Base-by-base conservation (phyloP, 2,329 filamentous ascomycete genomes). In the Epichloe aotearoae region DNA sequence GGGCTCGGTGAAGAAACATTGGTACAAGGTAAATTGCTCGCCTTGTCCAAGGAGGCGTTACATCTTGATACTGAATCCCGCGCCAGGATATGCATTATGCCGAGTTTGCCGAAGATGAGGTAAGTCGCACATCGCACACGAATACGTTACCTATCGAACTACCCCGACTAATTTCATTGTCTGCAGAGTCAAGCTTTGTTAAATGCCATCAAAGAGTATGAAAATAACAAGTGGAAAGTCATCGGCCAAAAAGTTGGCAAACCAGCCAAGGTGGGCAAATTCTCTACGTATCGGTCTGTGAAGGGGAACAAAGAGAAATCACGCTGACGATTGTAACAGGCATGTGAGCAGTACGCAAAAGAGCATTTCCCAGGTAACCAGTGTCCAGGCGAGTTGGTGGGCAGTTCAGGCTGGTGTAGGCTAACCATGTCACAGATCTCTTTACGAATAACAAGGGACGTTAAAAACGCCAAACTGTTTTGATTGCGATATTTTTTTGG, bases 1-100 rank as follows among this genome's bases (percentile, higher is more conserved):
- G 70, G 93, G 93, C 7, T 96, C 90, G 62, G 93, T 98, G 20
- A 98, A 97, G 76, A 98, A 97, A 71, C 93, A 98, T 67, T 98
- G 93, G 91, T 97, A 98, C 70, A 97, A 97, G 78, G 88, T 88
- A 73, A 51, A 70, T 45, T 47, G n/a, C n/a, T 19, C 20, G 26
- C 12, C 30, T 11, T 17, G 6, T n/a, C 40, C 10, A 11, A 7
- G 8, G 11, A 39, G 17, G 12, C 38, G 8, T 4, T 4, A 41
- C 19, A 15, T 6, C 10, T 38, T 23, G 8, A 33, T 40, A 20
- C 36, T 48, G 17, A 33, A 39, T 7, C 5, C 23, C 8, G 26
- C 8, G 10, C 33, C 17, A 93, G 87, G 93, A 98, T 61, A 98
- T 98, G 93, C 93, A 98, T 66, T 97, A 97, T 66, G 93, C 93